Evolutionary conservation across 2,329 filamentous ascomycete species (phyloP).

Genomic region (Aspergillus texensis): DNA sequence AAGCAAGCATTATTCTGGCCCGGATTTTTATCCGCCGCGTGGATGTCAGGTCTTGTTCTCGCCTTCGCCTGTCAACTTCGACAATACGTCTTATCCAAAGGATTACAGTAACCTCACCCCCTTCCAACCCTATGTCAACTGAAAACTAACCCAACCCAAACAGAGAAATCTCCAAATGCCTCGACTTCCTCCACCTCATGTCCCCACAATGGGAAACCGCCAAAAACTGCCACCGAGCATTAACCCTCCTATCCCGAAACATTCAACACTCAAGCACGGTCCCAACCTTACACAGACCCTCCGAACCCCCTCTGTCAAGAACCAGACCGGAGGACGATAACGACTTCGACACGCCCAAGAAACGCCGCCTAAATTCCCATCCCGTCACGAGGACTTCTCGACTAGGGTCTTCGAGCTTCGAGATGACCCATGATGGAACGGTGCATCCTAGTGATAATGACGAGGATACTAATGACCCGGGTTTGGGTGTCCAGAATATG

Average conservation of each 20-base stretch:
- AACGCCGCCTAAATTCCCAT: background rate
- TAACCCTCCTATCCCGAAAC: constrained; percentile 36
- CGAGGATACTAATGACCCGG: background rate
- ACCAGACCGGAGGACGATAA: background rate
- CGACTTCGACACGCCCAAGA: background rate
- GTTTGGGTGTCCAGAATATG: background rate
- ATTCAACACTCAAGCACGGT: constrained; percentile 26
- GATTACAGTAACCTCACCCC: constrained; percentile 27
- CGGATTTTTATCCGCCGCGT: constrained; percentile 42
- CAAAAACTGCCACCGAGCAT: constrained; percentile 41
- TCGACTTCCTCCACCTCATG: constrained; percentile 37
- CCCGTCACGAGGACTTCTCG: background rate
- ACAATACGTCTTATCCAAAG: constrained; percentile 40
- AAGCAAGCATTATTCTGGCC: constrained; percentile 44
- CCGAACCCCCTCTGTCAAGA: background rate
- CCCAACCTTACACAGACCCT: background rate
- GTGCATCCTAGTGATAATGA: background rate
- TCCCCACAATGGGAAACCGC: constrained; percentile 44
- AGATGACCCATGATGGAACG: background rate
- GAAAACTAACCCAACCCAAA: background rate
- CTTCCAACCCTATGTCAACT: background rate
- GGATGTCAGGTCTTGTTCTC: constrained; percentile 46
- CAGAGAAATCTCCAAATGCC: constrained; percentile 41
- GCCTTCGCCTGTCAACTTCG: constrained; percentile 46
- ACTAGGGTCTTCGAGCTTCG: background rate